phyloP scores from a whole-genome alignment of 2,329 filamentous ascomycete genomes.

The Epichloe gansuensis region DNA sequence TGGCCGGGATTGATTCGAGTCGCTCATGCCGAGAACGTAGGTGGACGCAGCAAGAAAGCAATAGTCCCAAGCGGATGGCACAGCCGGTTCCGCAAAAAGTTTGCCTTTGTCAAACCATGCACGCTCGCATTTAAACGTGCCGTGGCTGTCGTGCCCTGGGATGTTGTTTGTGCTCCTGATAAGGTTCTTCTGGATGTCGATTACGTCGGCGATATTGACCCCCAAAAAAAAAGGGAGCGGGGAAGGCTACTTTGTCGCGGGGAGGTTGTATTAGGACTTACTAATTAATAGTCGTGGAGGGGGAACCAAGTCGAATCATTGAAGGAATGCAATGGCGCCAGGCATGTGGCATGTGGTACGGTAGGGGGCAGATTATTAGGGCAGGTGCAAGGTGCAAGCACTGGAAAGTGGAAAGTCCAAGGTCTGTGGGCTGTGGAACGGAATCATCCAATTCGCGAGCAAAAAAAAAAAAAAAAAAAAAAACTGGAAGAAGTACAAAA shows the following conservation, averaged over 20 bases:
- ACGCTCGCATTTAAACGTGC: not conserved
- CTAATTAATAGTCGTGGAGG: not conserved
- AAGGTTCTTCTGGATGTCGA: not conserved
- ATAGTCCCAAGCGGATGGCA: constrained; percentile 5
- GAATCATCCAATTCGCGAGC: too few relatives aligned
- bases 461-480: too few relatives aligned
- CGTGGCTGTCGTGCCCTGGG: not conserved
- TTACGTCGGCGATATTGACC: not conserved
- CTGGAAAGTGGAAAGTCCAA: too few relatives aligned
- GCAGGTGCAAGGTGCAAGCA: not conserved
- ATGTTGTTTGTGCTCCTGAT: not conserved
- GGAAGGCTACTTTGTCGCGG: not conserved
- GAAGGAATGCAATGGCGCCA: not conserved
- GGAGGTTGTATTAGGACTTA: not conserved
- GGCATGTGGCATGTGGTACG: not conserved
- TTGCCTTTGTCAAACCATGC: constrained; percentile 4
- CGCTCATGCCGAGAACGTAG: constrained; percentile 11
- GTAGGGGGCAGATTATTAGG: not conserved
- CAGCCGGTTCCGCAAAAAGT: constrained; percentile 2
- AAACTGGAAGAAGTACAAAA: too few relatives aligned
- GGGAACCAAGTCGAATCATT: not conserved
- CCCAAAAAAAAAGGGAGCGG: not conserved
- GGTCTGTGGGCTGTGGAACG: too few relatives aligned
- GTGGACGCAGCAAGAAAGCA: constrained; percentile 1
- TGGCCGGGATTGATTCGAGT: constrained; percentile 29